Percentiles rank a stretch among this genome's conserved stretches.
Evolutionary conservation across 352 stramenopile species (phyloP).

Genomic region (Phytopythium ostracodes): DNA sequence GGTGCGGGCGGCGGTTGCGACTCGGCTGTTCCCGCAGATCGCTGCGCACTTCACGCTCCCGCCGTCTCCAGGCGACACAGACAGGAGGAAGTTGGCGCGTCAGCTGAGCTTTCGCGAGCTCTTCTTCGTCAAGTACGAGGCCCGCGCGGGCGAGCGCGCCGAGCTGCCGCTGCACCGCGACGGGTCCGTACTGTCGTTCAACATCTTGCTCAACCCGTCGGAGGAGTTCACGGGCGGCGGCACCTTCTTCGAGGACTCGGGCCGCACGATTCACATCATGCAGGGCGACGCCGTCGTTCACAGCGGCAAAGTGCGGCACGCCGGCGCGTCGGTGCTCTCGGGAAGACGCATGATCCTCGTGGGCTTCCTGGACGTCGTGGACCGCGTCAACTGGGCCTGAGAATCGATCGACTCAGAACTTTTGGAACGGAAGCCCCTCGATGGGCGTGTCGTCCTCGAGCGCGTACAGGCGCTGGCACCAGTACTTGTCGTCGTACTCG

Average conservation of each 20-base stretch:
- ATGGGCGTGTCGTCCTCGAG: conserved; percentile 73
- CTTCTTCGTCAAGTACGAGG: conserved; percentile 89
- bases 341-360: conserved; percentile 90
- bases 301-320: conserved; percentile 92
- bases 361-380: conserved; percentile 88
- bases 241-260: conserved; percentile 88
- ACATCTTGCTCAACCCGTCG: conserved; percentile 82
- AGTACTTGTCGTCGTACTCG: conserved; percentile 68
- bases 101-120: conserved; percentile 81
- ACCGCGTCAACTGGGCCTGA: conserved; percentile 44
- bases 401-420: conserved; percentile 41
- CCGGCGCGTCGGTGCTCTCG: conserved; percentile 75
- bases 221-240: conserved; percentile 89
- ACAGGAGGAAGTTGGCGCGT: conserved; percentile 5
- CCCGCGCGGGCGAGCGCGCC: conserved; percentile 44
- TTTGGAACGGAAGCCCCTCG: conserved; percentile 74
- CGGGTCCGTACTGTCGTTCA: conserved; percentile 94
- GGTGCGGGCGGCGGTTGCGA: conserved; percentile 45
- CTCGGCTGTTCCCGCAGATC: conserved; percentile 60
- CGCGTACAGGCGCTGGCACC: conserved; percentile 69
- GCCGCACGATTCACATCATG: conserved; percentile 61
- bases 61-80: not conserved
- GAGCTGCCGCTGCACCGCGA: conserved; percentile 90
- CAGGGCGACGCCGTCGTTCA: conserved; percentile 89
- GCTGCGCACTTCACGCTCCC: conserved; percentile 36